Base-by-base conservation (phyloP, 768 basidiomycete species). In the Rhodocollybia butyracea region DNA sequence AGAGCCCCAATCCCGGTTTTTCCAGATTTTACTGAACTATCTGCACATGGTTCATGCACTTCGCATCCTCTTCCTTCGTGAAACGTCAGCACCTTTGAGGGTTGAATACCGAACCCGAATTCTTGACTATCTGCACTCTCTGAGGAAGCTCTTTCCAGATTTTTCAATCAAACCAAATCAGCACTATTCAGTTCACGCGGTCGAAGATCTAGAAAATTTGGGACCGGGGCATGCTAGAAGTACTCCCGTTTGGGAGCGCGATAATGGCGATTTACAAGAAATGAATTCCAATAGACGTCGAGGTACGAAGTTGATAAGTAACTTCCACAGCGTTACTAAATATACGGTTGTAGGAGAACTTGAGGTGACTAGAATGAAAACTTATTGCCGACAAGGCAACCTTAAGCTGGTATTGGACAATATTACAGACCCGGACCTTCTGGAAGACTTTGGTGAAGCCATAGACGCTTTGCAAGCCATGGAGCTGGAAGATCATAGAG, bases 211-310 rank as follows among this genome's bases (percentile, higher is more conserved):
- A 24, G 38, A 54, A 2, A 15, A 52, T 1, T 64, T 69, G 57
- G 67, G 70, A 11, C 70, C 66, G 0, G 54, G 50, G 12, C 70
- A 69, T 58, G 59, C 63, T 30, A 65, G 64, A 47, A 57, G 66
- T 57, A 59, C 62, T 6, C 62, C 61, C 31, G 63, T 64, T 12
- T 73, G 68, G 41, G 65, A 75, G 47, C 59, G 65, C 17, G 66
- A 65, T 34, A 72, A 69, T 45, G 51, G 57, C 12, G 47, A 62
- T 4, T 50, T 70, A 5, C 67, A 67, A 39, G 40, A 56, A 2
- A 31, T 62, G 11, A 62, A 65, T 21, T 66, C 63, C 3, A 69
- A 73, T 48, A 40, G 47, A 2, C 62, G 59, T 24, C 10, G 51
- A 24, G 66, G 69, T 63, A 21, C 41, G 56, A 27, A 5, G 4